Base-by-base conservation (phyloP, 257 asterid species). In the Nicotiana obtusifolia region DNA sequence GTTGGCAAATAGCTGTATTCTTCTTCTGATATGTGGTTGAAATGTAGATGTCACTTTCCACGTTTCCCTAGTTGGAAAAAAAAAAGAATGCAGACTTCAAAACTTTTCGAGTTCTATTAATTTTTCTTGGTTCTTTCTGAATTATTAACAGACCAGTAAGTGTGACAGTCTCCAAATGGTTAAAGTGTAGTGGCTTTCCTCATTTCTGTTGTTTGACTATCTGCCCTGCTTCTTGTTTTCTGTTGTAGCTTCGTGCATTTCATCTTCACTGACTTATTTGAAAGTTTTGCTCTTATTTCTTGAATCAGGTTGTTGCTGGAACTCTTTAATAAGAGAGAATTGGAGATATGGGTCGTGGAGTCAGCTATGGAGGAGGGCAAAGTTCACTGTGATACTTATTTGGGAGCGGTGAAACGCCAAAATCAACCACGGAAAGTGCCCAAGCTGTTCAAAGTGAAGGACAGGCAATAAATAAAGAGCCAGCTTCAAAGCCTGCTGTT, bases 361-460 rank as follows among this genome's bases (percentile, higher is more conserved):
- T 87, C 67, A 91, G 95, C 91, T 88, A 89, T 30, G 95, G 91
- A 10, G 95, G 93, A 64, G 95, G 95, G 65, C 93, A 91, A 83
- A 91, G 95, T 84, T 91, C 95, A 44, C 77, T 91, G 80, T 93
- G 92, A 2, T 91, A 88, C 89, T 86, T 91, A 86, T 91, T 91
- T 85, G 93, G 95, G 64, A 81, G 82, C 4, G 88, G 89, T 13
- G 93, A 90, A 86, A 89, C 91, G 69, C 90, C 95, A 68, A 91
- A 89, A 84, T 81, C 90, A 17, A 82, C 89, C 52, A 82, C 44
- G 8, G 86, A 26, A 76, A 89, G 83, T 80, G 87, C 86, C 31
- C 80, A 66, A 77, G 81, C 88, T 80, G 88, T 87, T 30, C 83
- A 88, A 47, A 86, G 80, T 82, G 92, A 86, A 84, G 84, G 77